These are phyloP conservation scores for Leccinum subspadiceum DNA, from an alignment of 1,284 basidiomycete genomes.

Conservation along the genomic window DNA sequence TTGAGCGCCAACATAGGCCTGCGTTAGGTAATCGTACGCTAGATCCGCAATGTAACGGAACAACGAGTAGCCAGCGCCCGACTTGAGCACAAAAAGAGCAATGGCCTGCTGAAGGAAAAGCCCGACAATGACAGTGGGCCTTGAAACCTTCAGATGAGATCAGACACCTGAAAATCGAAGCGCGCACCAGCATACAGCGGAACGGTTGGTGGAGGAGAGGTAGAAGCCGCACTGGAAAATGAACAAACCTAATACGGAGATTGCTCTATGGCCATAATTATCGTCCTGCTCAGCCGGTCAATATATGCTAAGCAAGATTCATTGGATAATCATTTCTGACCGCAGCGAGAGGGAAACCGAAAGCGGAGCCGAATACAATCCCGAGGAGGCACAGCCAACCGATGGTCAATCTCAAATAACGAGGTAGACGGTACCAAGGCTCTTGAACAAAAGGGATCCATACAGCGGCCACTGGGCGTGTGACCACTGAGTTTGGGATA, in stretches of 20 bases:
- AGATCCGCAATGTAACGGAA: constrained; percentile 80
- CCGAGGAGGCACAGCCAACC: constrained; percentile 75
- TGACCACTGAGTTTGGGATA: constrained; percentile 66
- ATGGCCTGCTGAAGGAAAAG: constrained; percentile 82
- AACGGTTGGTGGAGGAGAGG: constrained; percentile 57
- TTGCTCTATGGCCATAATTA: constrained; percentile 72
- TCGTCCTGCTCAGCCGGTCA: constrained; percentile 47
- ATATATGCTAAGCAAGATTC: constrained; percentile 1
- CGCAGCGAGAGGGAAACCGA: constrained; percentile 64
- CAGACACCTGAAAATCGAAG: background rate
- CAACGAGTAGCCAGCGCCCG: constrained; percentile 73
- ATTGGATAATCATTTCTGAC: constrained; percentile 38
- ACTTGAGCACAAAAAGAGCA: constrained; percentile 85
- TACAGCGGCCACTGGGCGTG: constrained; percentile 61
- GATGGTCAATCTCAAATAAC: constrained; percentile 51
- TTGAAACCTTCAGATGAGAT: constrained; percentile 28
- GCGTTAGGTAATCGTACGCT: constrained; percentile 67
- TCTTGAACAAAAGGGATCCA: constrained; percentile 63
- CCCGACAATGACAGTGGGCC: constrained; percentile 82
- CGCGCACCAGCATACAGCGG: constrained; percentile 62
- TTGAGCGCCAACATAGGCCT: constrained; percentile 60
- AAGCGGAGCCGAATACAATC: constrained; percentile 79
- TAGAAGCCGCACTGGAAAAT: constrained; percentile 77
- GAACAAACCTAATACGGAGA: constrained; percentile 76
- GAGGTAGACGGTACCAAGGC: constrained; percentile 72